Base-by-base conservation (phyloP, 805 yeast genomes). In the Metschnikowia similis region DNA sequence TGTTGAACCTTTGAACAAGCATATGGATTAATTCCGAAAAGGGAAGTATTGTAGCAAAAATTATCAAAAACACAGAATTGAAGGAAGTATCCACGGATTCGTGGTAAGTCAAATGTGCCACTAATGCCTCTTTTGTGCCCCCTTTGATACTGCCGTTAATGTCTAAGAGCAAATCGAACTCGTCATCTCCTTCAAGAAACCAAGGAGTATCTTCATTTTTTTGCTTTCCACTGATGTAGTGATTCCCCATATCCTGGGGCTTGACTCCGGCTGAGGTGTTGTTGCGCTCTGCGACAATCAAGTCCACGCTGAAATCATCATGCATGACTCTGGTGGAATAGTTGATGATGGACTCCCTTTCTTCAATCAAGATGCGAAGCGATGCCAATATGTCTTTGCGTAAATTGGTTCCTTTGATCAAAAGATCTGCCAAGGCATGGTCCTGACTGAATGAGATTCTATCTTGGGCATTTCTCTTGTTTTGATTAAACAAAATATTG, bases 71-170 rank as follows among this genome's bases (percentile, higher is more conserved):
- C 0, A 89, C 79, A 6, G 84, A 71, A 58, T 83, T 84, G 67
- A 83, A 90, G 26, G 76, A 72, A 2, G 83, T 77, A 59, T 84
- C 87, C 21, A 79, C 67, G 36, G 77, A 65, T 47, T 80, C 81
- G 61, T 89, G 95, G 61, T 84, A 86, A 0, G 96, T 88, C 51
- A 91, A 72, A 64, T 87, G 89, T 48, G 89, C 85, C 7, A 92
- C 76, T 40, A 92, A 70, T 0, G 96, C 95, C 40, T 79, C 83
- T 41, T 81, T 77, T 0, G 95, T 80, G 5, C 96, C 97, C 46
- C 97, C 97, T 63, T 85, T 86, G 35, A 90, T 77, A 47, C 76
- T 76, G 1, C 91, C 94, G 51, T 82, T 81, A 30, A 81, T 69
- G 55, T 89, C 94, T 58, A 81, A 83, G 27, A 73, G 59, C 40